These are phyloP conservation scores for Phytopythium helicoides DNA, from an alignment of 352 stramenopile species.

Conservation along the genomic window DNA sequence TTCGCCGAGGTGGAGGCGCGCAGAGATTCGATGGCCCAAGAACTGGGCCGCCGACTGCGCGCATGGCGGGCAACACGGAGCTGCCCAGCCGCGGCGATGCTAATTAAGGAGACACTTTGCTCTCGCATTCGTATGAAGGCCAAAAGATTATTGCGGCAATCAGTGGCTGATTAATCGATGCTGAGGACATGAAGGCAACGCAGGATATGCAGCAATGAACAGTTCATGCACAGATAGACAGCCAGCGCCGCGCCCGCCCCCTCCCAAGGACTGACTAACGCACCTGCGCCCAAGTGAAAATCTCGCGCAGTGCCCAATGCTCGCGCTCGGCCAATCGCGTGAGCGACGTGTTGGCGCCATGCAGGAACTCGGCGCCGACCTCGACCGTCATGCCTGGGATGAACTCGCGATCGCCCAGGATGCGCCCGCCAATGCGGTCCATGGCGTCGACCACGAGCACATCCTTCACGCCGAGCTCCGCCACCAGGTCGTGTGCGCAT, in stretches of 20 bases:
- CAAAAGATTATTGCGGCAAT: slow-evolving; percentile 75
- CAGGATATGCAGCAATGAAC: neutral
- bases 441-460: slow-evolving; percentile 76
- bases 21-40: slow-evolving; percentile 62
- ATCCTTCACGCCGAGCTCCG: slow-evolving; percentile 49
- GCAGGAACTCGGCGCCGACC: slow-evolving; percentile 71
- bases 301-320: slow-evolving; percentile 68
- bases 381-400: slow-evolving; percentile 73
- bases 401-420: slow-evolving; percentile 59
- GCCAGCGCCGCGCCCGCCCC: neutral
- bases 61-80: slow-evolving; percentile 23
- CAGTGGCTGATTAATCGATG: slow-evolving; percentile 91
- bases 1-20: slow-evolving; percentile 64
- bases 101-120: slow-evolving; percentile 84
- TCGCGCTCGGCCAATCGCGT: slow-evolving; percentile 62
- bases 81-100: slow-evolving; percentile 40
- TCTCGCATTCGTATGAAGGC: slow-evolving; percentile 90
- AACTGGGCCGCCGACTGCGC: slow-evolving; percentile 73
- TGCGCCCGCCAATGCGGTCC: slow-evolving; percentile 62
- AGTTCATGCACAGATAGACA: neutral
- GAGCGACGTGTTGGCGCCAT: slow-evolving; percentile 76
- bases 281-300: slow-evolving; percentile 87
- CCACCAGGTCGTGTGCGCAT: slow-evolving; percentile 59
- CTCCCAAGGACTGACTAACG: slow-evolving; percentile 10
- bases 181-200: slow-evolving; percentile 12